Evolutionary conservation across 495 filamentous ascomycete species (phyloP).

Genomic region (Articulospora tetracladia): DNA sequence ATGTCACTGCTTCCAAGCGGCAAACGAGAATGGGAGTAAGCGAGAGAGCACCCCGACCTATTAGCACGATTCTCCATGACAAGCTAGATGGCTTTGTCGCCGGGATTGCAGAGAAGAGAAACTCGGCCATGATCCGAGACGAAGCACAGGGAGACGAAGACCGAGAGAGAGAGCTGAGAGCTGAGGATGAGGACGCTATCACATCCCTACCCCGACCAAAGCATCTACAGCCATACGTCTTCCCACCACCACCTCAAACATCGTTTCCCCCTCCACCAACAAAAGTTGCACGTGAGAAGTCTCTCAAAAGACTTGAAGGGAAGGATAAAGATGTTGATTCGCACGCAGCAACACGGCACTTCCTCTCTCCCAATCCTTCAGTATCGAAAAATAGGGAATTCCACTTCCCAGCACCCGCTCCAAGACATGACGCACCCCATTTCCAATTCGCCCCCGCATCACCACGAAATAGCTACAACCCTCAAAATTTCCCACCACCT

Average conservation of each 20-base stretch:
- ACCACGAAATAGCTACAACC: conserved; percentile 17
- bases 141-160: conserved; percentile 79
- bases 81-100: conserved; percentile 80
- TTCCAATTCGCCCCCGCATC: conserved; percentile 46
- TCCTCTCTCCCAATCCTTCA: conserved; percentile 9
- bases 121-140: conserved; percentile 72
- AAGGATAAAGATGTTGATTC: conserved; percentile 20
- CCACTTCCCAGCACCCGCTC: conserved; percentile 48
- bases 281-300: conserved; percentile 30
- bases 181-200: conserved; percentile 83
- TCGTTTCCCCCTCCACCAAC: conserved; percentile 36
- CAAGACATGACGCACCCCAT: conserved; percentile 36
- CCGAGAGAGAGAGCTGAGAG: conserved; percentile 70
- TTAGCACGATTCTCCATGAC: conserved; percentile 71
- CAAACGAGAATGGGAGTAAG: conserved; percentile 36
- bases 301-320: conserved; percentile 18
- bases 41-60: conserved; percentile 51
- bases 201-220: conserved; percentile 69
- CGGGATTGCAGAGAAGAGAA: conserved; percentile 75
- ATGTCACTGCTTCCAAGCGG: conserved; percentile 72
- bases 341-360: conserved; percentile 19
- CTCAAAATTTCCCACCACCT: conserved; percentile 21
- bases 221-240: conserved; percentile 46
- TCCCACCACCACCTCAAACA: conserved; percentile 34
- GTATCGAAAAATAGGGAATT: conserved; percentile 38